Evolutionary conservation across 2,329 filamentous ascomycete genomes (phyloP), one percentile per base, ranked within the genome.

Genomic region (Cytospora chrysosperma): DNA sequence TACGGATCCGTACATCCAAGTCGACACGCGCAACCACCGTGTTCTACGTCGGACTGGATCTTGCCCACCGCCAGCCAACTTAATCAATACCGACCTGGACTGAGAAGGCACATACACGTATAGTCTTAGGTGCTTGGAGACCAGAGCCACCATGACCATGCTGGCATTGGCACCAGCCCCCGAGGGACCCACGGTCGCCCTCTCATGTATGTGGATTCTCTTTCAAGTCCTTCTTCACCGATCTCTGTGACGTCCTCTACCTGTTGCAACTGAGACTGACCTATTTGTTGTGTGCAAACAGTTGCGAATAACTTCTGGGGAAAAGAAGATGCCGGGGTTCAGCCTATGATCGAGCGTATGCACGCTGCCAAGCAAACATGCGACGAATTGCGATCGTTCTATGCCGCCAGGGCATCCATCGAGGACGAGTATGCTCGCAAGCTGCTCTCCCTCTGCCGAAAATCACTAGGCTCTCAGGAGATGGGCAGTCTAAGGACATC

Each of bases 231-330:
- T 37, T 32, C 26, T 53, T 30, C 59, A 55, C n/a, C 34, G 51
- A 40, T 55, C 37, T 24, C 32, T 2, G 51, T 49, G 37, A 15
- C 13, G 15, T 56, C 57, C 34, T 43, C 21, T 28, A 27, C 6
- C 27, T n/a, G n/a, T 21, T 37, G 17, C 17, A n/a, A 21, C 21
- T n/a, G 21, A 34, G 52, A 63, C 61, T 66, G 52, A 64, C 43
- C 40, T 63, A 50, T 26, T 24, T 10, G 50, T n/a, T 28, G 21
- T 49, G 27, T 53, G n/a, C 56, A 51, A 59, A 10, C 69, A 93
- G 93, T 99, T 80, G 94, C 95, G 72, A 99, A 99, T 81, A 99
- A 99, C 76, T 99, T 99, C 78, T 99, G 95, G 95, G 95, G 95
- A 68, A 98, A 96, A 82, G 94, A 98, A 76, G 95, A 99, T 82